Evolutionary conservation across 805 yeast species (phyloP), one percentile per base, ranked within the genome.

Genomic region (Zygoascus tannicola): DNA sequence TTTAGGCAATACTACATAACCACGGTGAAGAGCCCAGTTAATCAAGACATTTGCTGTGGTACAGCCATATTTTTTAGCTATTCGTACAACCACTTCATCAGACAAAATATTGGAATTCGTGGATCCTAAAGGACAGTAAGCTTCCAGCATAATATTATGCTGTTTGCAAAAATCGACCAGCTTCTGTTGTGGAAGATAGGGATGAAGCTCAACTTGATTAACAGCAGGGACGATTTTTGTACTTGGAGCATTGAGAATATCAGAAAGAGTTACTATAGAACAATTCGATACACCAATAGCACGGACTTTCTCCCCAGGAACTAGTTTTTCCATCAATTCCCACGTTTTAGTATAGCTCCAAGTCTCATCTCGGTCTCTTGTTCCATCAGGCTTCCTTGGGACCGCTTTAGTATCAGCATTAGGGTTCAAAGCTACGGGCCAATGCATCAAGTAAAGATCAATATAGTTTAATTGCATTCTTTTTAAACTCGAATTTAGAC

Each of bases 1-100:
- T 65, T 84, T 84, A 60, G 94, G 92, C 65, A 83, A 81, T 45
- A 82, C 76, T 35, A 81, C 80, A 49, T 81, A 56, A 40, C 74
- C 75, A 64, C 85, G 74, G 63, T 80, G 86, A 22, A 86, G 76
- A 35, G 86, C 81, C 92, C 92, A 83, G 68, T 87, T 75, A 49
- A 83, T 64, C 48, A 83, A 65, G 7, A 83, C 76, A 62, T 81
- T 80, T 20, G 85, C 78, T 16, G 85, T 59, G 19, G 79, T 59
- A 50, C 71, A 79, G 20, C 61, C 59, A 53, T 75, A 76, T 19
- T 66, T 66, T 4, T 56, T 44, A 33, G 90, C 85, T 58, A 83
- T 76, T 28, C 63, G 44, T 35, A 60, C 63, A 51, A 83, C 66
- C 16, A 65, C 54, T 22, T 71, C 71, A 56, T 81, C 8, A 10